Evolutionary conservation across 2,329 filamentous ascomycete genomes (phyloP).

Genomic region (Didymella lethalis): DNA sequence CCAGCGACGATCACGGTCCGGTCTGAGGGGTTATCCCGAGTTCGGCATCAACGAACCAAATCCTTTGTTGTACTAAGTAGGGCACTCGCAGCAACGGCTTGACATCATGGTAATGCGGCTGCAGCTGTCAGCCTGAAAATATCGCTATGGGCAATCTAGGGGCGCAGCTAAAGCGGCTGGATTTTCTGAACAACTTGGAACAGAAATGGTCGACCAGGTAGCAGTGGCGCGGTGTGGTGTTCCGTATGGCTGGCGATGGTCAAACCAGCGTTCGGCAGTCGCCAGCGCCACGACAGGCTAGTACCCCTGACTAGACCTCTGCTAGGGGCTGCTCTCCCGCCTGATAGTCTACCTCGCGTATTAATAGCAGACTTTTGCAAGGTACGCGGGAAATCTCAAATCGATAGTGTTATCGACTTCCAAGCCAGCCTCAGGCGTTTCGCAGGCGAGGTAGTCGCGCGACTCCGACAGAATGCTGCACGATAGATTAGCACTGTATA

Average conservation of each 20-base stretch:
- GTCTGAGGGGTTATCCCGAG: not conserved
- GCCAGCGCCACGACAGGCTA: constrained; percentile 15
- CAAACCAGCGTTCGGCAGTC: constrained; percentile 16
- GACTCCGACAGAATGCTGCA: constrained; percentile 3
- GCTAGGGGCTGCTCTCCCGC: constrained; percentile 24
- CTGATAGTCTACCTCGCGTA: constrained; percentile 6
- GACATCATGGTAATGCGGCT: constrained; percentile 8
- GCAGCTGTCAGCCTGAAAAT: constrained; percentile 6
- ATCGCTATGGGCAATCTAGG: constrained; percentile 8
- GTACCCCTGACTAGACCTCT: constrained; percentile 22
- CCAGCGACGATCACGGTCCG: constrained; percentile 1
- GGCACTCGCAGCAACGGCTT: constrained; percentile 11
- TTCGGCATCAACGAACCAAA: constrained; percentile 7
- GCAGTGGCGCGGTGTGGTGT: constrained; percentile 17
- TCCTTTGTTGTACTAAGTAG: not conserved
- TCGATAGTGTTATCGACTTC: constrained; percentile 22
- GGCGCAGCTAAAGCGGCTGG: constrained; percentile 15
- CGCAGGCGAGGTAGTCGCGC: constrained; percentile 5
- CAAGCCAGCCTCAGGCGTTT: constrained; percentile 8
- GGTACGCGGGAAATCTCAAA: constrained; percentile 22
- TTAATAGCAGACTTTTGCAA: constrained; percentile 23
- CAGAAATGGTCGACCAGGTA: constrained; percentile 19
- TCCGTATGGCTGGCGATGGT: constrained; percentile 20
- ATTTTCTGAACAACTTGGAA: constrained; percentile 10
- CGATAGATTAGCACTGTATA: not conserved